Conservation (phyloP, 2,329 filamentous ascomycete genomes). For the Phyllosticta citribraziliensis region DNA sequence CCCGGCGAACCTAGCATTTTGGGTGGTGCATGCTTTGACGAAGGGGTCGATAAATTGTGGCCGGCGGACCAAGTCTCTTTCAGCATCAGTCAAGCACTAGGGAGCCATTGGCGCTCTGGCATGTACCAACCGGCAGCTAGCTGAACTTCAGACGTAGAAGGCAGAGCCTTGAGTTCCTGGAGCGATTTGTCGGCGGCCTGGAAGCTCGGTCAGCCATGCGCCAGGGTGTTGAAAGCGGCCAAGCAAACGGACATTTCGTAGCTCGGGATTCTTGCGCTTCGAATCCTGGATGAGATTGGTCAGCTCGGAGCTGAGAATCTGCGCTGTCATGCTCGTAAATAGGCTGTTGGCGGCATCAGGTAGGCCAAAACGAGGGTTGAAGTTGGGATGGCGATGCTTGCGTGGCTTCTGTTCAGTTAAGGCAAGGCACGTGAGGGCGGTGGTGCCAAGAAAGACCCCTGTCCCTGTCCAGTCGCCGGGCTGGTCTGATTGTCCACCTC, state of each 20-base stretch:
- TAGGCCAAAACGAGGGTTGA: neutral
- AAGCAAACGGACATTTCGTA: conserved; percentile 54
- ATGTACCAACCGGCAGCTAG: conserved; percentile 53
- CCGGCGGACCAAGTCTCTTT: conserved; percentile 68
- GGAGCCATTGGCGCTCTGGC: neutral
- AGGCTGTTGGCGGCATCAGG: neutral
- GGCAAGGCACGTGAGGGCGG: conserved; percentile 7
- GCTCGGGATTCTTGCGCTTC: conserved; percentile 85
- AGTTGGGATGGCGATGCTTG: conserved; percentile 2
- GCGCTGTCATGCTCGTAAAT: conserved; percentile 69
- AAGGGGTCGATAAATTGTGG: conserved; percentile 87
- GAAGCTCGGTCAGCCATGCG: conserved; percentile 6
- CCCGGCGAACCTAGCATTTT: conserved; percentile 79
- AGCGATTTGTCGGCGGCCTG: conserved; percentile 89
- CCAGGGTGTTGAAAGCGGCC: neutral
- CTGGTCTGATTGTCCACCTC: neutral
- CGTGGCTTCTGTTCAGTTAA: conserved; percentile 7
- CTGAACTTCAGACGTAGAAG: conserved; percentile 65
- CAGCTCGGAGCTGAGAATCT: conserved; percentile 80
- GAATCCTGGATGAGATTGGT: conserved; percentile 89
- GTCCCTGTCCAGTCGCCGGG: neutral
- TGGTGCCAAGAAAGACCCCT: conserved; percentile 4
- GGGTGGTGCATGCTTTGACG: conserved; percentile 81
- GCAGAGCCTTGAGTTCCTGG: conserved; percentile 72
- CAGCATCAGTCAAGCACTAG: conserved; percentile 17